These are phyloP conservation scores for Glycine soja DNA, from an alignment of 306 rosid genomes.

Conservation along the genomic window DNA sequence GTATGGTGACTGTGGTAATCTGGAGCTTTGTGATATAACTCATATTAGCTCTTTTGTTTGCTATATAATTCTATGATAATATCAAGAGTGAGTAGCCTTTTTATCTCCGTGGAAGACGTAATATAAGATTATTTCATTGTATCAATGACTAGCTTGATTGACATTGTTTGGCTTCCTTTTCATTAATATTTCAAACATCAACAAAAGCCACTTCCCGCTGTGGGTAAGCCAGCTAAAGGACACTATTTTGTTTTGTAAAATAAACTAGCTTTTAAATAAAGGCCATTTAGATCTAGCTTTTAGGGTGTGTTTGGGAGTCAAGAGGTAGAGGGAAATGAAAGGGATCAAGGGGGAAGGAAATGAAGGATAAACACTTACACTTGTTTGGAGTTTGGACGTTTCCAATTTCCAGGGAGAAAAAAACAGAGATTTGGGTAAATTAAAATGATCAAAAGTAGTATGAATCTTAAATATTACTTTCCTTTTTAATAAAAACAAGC, in stretches of 20 bases:
- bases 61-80: not conserved
- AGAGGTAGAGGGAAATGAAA: not conserved
- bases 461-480: not conserved
- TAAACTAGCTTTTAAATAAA: not conserved
- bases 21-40: not conserved
- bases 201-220: not conserved
- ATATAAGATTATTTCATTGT: constrained; percentile 17
- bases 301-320: not conserved
- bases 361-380: not conserved
- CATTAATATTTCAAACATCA: not conserved
- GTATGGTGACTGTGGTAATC: constrained; percentile 5
- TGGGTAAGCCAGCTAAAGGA: not conserved
- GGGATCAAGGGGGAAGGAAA: not conserved
- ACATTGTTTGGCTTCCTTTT: not conserved
- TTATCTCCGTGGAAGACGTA: not conserved
- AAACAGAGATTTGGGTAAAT: not conserved
- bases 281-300: not conserved
- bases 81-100: not conserved
- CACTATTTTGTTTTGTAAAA: not conserved
- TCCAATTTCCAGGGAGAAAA: not conserved
- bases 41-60: not conserved
- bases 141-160: not conserved
- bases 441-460: not conserved
- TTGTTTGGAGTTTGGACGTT: not conserved
- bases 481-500: not conserved